Percentiles rank a stretch among this genome's conserved stretches.
Conservation (phyloP, 2,329 filamentous ascomycete species). For the Orbilia blumenaviensis region DNA sequence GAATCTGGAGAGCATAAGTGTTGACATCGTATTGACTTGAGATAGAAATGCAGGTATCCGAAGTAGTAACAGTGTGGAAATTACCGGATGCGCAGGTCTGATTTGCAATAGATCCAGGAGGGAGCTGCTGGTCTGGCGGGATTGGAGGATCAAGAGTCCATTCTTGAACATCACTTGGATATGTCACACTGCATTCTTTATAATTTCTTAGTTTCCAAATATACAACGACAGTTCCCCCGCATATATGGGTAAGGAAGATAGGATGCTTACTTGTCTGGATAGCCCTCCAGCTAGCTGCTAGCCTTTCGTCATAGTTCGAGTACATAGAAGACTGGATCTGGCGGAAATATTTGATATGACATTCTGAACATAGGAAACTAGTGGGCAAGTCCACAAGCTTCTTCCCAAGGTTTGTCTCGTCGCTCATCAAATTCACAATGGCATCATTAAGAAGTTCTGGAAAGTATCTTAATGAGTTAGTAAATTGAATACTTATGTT, state of each 20-base stretch:
- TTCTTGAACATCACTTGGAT: background rate
- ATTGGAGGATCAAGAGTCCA: background rate
- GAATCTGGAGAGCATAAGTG: background rate
- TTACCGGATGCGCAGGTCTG: constrained; percentile 7
- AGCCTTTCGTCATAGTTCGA: constrained; percentile 2
- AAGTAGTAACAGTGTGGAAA: background rate
- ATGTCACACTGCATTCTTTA: background rate
- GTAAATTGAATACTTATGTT: background rate
- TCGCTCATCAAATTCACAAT: background rate
- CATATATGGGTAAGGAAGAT: no score
- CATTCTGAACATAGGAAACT: constrained; percentile 2
- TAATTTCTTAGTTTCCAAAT: background rate
- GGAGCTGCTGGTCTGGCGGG: background rate
- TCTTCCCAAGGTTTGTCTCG: background rate
- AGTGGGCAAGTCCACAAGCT: background rate
- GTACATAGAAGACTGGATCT: constrained; percentile 6
- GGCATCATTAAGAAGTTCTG: background rate
- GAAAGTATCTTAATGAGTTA: background rate
- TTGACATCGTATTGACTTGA: constrained; percentile 1
- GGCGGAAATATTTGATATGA: constrained; percentile 15
- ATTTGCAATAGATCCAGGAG: background rate
- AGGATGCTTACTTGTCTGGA: background rate
- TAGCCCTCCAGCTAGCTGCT: constrained; percentile 5
- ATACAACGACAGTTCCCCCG: no score
- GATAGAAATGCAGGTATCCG: constrained; percentile 29